Conservation (phyloP, 352 stramenopile genomes). For the Phytophthora tentaculata region DNA sequence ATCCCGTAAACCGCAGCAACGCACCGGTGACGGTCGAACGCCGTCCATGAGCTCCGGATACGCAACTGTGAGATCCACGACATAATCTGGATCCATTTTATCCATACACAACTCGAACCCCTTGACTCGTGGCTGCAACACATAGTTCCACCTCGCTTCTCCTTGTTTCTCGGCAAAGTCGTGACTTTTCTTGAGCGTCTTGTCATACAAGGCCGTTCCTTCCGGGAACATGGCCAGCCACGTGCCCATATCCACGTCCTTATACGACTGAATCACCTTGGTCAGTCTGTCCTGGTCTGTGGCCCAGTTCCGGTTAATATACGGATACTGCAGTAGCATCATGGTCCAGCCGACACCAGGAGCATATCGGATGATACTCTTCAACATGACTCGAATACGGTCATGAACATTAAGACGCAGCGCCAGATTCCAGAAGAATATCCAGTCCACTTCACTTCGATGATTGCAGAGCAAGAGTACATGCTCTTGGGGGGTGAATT, state of each 20-base stretch:
- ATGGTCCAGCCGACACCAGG: conserved; percentile 74
- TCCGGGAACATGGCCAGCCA: conserved; percentile 87
- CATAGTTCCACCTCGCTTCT: conserved; percentile 64
- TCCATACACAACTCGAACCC: conserved; percentile 76
- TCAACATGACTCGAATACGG: conserved; percentile 83
- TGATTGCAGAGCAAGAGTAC: conserved; percentile 80
- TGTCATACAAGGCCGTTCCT: conserved; percentile 74
- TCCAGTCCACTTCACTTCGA: conserved; percentile 82
- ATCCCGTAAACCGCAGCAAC: neutral
- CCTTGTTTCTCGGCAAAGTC: conserved; percentile 57
- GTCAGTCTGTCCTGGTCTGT: conserved; percentile 64
- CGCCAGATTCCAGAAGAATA: conserved; percentile 83
- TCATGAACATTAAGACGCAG: conserved; percentile 72
- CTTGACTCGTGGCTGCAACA: conserved; percentile 67
- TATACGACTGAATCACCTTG: conserved; percentile 62
- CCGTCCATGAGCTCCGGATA: conserved; percentile 79
- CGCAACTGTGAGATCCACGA: conserved; percentile 79
- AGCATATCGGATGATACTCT: conserved; percentile 65
- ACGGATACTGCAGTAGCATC: conserved; percentile 74
- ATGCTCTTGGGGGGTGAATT: conserved; percentile 51
- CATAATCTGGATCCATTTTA: conserved; percentile 67
- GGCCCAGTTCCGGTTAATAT: conserved; percentile 73
- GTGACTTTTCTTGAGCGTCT: conserved; percentile 68
- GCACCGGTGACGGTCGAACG: conserved; percentile 70
- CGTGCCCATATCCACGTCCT: conserved; percentile 43